These are phyloP conservation scores for Myxozyma vanderwaltii DNA, from an alignment of 805 yeast genomes.

Conservation along the genomic window DNA sequence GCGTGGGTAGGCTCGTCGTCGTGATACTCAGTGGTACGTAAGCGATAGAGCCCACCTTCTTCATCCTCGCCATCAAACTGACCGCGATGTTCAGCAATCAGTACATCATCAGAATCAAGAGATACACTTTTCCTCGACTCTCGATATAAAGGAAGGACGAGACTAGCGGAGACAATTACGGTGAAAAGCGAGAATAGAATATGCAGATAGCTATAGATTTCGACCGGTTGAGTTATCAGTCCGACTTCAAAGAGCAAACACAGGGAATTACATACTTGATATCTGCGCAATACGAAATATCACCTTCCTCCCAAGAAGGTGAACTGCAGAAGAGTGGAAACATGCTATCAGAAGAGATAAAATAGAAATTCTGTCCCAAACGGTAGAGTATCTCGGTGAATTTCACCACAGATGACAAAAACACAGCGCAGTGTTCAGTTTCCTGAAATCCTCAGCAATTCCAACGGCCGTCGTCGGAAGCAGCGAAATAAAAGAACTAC, in stretches of 20 bases:
- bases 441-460: no score
- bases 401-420: no score
- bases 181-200: background rate
- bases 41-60: slow-evolving; percentile 13
- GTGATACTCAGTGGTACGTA: slow-evolving; percentile 13
- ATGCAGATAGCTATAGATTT: background rate
- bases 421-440: no score
- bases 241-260: background rate
- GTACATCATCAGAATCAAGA: background rate
- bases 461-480: no score
- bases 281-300: slow-evolving; percentile 3
- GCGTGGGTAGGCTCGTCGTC: background rate
- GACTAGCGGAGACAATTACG: background rate
- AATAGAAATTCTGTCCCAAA: no score
- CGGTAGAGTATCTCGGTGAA: no score
- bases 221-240: background rate
- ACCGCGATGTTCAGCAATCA: background rate
- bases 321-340: background rate
- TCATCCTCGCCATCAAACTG: background rate
- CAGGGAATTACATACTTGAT: background rate
- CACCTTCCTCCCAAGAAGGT: background rate
- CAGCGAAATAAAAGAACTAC: no score
- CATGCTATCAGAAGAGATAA: no score
- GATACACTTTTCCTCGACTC: background rate
- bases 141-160: background rate